These are phyloP conservation scores for Tubosaeta sp. DNA, from an alignment of 768 basidiomycete species.

Conservation along the genomic window DNA sequence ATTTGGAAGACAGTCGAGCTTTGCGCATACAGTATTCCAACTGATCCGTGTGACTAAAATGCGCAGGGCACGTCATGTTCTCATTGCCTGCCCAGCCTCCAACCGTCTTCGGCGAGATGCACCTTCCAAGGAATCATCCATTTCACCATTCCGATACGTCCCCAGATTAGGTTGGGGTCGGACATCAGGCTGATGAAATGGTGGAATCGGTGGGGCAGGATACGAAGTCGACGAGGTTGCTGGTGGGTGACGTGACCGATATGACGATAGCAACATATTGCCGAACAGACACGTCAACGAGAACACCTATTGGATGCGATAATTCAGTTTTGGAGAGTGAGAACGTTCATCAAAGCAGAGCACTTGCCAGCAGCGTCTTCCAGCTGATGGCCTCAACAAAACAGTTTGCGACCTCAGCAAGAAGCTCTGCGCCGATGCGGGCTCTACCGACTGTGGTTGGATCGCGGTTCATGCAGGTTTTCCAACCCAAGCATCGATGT, in stretches of 20 bases:
- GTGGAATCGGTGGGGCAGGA: slow-evolving; percentile 35
- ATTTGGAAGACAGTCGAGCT: too few relatives aligned
- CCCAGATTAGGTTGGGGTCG: slow-evolving; percentile 49
- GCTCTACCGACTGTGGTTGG: slow-evolving; percentile 86
- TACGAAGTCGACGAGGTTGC: slow-evolving; percentile 36
- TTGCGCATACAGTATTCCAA: too few relatives aligned
- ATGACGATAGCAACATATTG: slow-evolving; percentile 74
- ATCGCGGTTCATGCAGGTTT: slow-evolving; percentile 93
- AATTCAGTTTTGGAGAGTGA: slow-evolving; percentile 19
- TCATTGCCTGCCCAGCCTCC: slow-evolving; percentile 51
- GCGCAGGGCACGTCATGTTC: slow-evolving; percentile 38
- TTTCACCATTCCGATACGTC: slow-evolving; percentile 35
- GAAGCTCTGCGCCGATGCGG: slow-evolving; percentile 86
- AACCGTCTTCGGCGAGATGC: slow-evolving; percentile 51
- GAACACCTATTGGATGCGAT: slow-evolving; percentile 48
- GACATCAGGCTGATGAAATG: slow-evolving; percentile 48
- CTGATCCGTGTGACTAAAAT: slow-evolving; percentile 26
- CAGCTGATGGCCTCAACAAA: slow-evolving; percentile 98
- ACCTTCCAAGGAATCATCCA: slow-evolving; percentile 33
- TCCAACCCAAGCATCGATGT: slow-evolving; percentile 84
- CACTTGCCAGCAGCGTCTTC: slow-evolving; percentile 87
- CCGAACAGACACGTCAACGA: slow-evolving; percentile 75
- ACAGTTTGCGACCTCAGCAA: slow-evolving; percentile 93
- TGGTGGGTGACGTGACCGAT: slow-evolving; percentile 62
- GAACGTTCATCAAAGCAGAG: slow-evolving; percentile 8